A percentile compares a stretch with the other conserved stretches of the same genome.
Evolutionary conservation across 805 yeast species (phyloP).

Genomic region (Schizosaccharomyces lindneri): DNA sequence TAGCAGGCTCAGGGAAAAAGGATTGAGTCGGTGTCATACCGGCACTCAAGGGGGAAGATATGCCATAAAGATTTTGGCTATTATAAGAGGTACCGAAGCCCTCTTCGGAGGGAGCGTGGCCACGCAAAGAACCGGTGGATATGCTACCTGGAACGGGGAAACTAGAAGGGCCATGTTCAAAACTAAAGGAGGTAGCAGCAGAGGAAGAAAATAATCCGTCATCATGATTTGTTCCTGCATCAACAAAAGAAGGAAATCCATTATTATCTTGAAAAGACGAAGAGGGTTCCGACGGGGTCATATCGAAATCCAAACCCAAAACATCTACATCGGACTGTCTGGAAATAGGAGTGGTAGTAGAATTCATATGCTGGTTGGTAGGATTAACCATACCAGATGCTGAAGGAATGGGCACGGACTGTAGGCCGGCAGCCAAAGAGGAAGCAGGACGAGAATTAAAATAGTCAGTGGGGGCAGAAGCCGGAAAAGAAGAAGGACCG

Average conservation of each 20-base stretch:
- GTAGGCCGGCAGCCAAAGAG: neutral
- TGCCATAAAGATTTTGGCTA: neutral
- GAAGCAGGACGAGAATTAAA: neutral
- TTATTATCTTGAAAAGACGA: neutral
- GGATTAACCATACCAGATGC: neutral
- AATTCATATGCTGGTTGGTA: neutral
- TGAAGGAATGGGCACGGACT: neutral
- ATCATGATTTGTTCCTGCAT: neutral
- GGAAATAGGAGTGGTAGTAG: neutral
- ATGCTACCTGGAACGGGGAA: neutral
- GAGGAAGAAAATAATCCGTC: neutral
- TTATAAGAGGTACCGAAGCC: neutral
- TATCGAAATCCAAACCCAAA: neutral
- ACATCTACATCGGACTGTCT: constrained; percentile 1
- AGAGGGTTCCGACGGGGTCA: neutral
- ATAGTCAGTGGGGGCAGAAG: neutral
- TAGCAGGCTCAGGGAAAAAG: neutral
- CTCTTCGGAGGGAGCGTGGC: neutral
- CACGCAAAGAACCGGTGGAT: neutral
- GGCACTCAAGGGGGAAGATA: neutral
- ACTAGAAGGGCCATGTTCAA: neutral
- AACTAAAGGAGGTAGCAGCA: neutral
- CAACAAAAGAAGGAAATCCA: neutral
- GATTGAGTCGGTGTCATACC: neutral
- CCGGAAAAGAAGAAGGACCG: neutral